Percentiles rank a stretch among this genome's conserved stretches.
phyloP scores from a whole-genome alignment of 1,284 basidiomycete genomes.

The Omphalotus olearius region DNA sequence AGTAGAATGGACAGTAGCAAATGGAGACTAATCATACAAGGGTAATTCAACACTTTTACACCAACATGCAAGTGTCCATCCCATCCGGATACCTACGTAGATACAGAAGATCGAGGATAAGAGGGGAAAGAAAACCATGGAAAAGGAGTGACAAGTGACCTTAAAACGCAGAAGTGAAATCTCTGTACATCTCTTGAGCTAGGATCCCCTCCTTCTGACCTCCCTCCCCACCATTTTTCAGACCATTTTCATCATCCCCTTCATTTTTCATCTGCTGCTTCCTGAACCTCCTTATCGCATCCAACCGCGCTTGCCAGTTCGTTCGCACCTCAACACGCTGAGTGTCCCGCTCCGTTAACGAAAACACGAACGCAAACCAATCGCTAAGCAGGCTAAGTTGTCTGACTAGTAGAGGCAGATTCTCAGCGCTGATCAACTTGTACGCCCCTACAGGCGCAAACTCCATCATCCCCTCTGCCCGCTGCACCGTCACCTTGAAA shows the following conservation, averaged over 20 bases:
- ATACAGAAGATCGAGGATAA: too few species aligned
- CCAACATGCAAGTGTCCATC: too few species aligned
- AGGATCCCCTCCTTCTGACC: conserved; percentile 34
- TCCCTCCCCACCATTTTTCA: conserved; percentile 24
- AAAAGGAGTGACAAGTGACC: not conserved
- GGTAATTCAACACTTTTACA: too few species aligned
- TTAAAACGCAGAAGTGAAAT: conserved; percentile 36
- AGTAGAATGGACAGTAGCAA: too few species aligned
- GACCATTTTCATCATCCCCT: conserved; percentile 27
- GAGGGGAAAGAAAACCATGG: not conserved
- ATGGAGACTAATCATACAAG: too few species aligned
- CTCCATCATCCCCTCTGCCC: conserved; percentile 83
- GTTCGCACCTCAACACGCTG: conserved; percentile 66
- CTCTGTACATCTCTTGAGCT: conserved; percentile 42
- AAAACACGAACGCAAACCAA: conserved; percentile 84
- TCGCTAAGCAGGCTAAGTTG: conserved; percentile 84
- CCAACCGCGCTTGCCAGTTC: conserved; percentile 11
- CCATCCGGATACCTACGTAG: too few species aligned
- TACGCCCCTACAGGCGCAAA: conserved; percentile 89
- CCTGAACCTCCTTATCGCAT: conserved; percentile 11
- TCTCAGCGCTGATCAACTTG: conserved; percentile 87
- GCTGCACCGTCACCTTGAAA: conserved; percentile 88
- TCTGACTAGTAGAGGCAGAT: conserved; percentile 78
- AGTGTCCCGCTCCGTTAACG: conserved; percentile 69
- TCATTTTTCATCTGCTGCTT: conserved; percentile 8